Evolutionary conservation across 148 eudicot genomes (phyloP).

Genomic region (Nepenthes gracilis): DNA sequence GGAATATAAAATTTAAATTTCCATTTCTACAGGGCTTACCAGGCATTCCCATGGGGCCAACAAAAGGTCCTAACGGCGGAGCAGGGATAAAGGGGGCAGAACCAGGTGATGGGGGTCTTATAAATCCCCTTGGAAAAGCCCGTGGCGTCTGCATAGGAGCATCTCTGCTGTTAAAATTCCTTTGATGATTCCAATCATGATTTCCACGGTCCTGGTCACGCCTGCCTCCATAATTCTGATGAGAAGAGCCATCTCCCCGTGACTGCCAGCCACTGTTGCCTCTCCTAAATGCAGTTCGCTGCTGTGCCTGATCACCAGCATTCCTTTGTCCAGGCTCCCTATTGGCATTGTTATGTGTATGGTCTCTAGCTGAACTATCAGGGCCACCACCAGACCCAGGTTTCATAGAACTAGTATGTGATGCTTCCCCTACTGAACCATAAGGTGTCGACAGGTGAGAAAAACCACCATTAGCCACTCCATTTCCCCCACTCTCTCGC

Average conservation of each 20-base stretch:
- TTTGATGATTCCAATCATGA: constrained; percentile 53
- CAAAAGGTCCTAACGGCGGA: constrained; percentile 38
- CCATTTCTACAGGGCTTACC: constrained; percentile 28
- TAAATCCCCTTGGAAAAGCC: constrained; percentile 37
- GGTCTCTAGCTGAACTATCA: constrained; percentile 40
- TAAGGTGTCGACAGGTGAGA: constrained; percentile 28
- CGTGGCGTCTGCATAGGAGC: constrained; percentile 37
- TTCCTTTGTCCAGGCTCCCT: constrained; percentile 39
- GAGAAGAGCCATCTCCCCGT: constrained; percentile 59
- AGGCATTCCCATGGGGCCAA: constrained; percentile 36
- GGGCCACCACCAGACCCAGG: constrained; percentile 21
- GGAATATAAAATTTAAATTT: not conserved
- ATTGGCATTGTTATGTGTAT: constrained; percentile 20
- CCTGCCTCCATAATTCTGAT: constrained; percentile 45
- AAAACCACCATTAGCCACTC: constrained; percentile 41
- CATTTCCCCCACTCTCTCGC: constrained; percentile 44
- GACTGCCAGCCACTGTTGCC: constrained; percentile 46
- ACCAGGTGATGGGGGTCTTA: constrained; percentile 34
- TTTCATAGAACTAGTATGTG: constrained; percentile 23
- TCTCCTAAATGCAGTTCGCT: constrained; percentile 34
- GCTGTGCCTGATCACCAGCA: constrained; percentile 36
- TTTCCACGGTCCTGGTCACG: constrained; percentile 63
- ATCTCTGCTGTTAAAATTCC: constrained; percentile 58
- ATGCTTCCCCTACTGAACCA: constrained; percentile 22
- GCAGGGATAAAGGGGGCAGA: constrained; percentile 31